Evolutionary conservation across 208 protist species (phyloP).

Genomic region (Leishmania lainsoni): DNA sequence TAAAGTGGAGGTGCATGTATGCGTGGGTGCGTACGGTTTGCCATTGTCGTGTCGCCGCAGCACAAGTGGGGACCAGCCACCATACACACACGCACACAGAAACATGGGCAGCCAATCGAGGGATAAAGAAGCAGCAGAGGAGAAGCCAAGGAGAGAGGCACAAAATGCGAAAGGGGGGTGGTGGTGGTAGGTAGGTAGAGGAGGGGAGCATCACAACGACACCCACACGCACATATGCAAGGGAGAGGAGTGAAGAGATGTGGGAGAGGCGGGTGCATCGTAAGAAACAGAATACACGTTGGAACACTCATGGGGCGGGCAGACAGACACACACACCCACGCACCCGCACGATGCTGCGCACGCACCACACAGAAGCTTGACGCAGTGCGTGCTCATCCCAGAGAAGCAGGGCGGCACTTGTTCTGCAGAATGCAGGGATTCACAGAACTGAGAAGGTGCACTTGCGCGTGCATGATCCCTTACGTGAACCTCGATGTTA

Average conservation of each 20-base stretch:
- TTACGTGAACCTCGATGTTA: not conserved
- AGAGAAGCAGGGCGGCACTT: not conserved
- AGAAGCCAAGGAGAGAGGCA: not conserved
- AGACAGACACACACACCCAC: not conserved
- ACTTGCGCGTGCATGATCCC: not conserved
- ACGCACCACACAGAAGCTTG: not conserved
- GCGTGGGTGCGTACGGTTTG: not conserved
- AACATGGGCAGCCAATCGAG: not conserved
- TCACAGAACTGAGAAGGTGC: not conserved
- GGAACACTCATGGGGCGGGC: not conserved
- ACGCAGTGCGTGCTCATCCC: not conserved
- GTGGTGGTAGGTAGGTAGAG: not conserved
- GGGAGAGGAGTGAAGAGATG: no score
- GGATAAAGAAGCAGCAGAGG: not conserved
- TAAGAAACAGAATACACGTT: no score
- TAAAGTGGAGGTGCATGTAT: not conserved
- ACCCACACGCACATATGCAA: not conserved
- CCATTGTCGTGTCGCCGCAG: not conserved
- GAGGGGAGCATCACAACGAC: not conserved
- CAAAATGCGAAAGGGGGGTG: not conserved
- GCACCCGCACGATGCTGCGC: not conserved
- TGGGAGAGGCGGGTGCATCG: no score
- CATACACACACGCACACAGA: conserved; percentile 10
- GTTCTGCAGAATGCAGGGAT: not conserved
- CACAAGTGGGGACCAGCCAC: not conserved